A percentile compares a stretch with the other conserved stretches of the same genome.
These are phyloP conservation scores for Coemansia javaensis DNA, from an alignment of 192 early-diverging fungal genomes.

Conservation along the genomic window DNA sequence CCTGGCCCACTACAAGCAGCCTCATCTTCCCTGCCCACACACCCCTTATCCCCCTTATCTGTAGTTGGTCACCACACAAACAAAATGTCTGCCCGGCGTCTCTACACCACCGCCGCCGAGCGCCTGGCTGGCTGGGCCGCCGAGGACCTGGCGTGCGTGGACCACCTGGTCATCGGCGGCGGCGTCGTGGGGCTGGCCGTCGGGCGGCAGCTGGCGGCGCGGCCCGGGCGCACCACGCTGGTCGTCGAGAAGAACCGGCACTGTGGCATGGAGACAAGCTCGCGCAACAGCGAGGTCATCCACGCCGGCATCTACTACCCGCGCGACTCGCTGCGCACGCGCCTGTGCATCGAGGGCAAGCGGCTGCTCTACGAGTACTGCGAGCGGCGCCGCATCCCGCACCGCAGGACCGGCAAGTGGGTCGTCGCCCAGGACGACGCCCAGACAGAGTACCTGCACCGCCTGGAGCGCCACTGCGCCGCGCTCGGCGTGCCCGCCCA, in stretches of 20 bases:
- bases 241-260: conserved; percentile 64
- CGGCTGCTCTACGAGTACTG: conserved; percentile 63
- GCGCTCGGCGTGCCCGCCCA: conserved; percentile 52
- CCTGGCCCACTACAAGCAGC: too few species aligned
- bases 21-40: too few species aligned
- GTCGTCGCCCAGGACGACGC: conserved; percentile 61
- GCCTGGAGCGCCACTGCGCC: conserved; percentile 55
- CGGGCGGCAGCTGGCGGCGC: conserved; percentile 56
- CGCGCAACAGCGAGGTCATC: conserved; percentile 85
- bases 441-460: conserved; percentile 54
- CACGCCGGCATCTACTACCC: conserved; percentile 87
- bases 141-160: conserved; percentile 47
- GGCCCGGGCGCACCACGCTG: conserved; percentile 48
- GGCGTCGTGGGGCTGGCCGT: conserved; percentile 79
- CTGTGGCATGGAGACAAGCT: conserved; percentile 71
- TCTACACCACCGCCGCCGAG: conserved; percentile 15
- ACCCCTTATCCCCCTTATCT: too few species aligned
- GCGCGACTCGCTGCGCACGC: conserved; percentile 64
- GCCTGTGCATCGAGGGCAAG: conserved; percentile 73
- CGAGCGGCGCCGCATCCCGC: conserved; percentile 50
- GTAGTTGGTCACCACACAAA: too few species aligned
- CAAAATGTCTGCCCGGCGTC: too few species aligned
- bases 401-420: conserved; percentile 66
- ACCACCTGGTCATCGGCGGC: conserved; percentile 71
- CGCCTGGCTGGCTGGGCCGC: conserved; percentile 5